These are phyloP conservation scores for Schizonepeta tenuifolia DNA, from an alignment of 257 asterid species.

Conservation along the genomic window DNA sequence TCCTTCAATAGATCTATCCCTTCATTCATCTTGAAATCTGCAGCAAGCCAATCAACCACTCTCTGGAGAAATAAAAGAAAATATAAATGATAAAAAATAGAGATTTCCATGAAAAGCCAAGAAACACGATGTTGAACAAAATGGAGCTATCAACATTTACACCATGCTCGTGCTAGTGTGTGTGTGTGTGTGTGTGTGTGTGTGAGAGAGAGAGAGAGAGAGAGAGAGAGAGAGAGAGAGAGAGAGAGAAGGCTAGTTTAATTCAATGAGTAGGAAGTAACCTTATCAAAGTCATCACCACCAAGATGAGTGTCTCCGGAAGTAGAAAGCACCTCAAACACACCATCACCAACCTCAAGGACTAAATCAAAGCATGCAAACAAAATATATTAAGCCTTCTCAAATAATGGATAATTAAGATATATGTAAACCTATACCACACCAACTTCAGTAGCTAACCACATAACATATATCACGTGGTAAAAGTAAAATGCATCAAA, in stretches of 20 bases:
- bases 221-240: not conserved
- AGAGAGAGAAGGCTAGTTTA: not conserved
- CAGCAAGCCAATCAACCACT: constrained; percentile 94
- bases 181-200: too few species aligned
- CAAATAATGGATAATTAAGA: not conserved
- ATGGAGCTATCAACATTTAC: not conserved
- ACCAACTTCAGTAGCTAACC: not conserved
- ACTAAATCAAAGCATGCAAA: constrained; percentile 47
- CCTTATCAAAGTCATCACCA: constrained; percentile 98
- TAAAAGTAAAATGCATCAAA: not conserved
- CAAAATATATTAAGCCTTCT: not conserved
- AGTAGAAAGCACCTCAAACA: constrained; percentile 92
- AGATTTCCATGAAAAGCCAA: not conserved
- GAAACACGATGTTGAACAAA: not conserved
- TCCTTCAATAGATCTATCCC: constrained; percentile 96
- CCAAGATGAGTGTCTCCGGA: constrained; percentile 99
- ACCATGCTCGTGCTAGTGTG: not conserved
- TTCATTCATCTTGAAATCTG: constrained; percentile 77
- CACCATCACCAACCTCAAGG: constrained; percentile 98
- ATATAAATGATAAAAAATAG: constrained; percentile 13
- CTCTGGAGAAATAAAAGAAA: constrained; percentile 55
- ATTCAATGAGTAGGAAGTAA: constrained; percentile 27
- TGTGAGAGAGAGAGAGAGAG: not conserved
- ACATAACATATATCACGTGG: not conserved
- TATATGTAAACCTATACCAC: not conserved